Base-by-base conservation (phyloP, 805 yeast genomes). In the Metschnikowia kofuensis region DNA sequence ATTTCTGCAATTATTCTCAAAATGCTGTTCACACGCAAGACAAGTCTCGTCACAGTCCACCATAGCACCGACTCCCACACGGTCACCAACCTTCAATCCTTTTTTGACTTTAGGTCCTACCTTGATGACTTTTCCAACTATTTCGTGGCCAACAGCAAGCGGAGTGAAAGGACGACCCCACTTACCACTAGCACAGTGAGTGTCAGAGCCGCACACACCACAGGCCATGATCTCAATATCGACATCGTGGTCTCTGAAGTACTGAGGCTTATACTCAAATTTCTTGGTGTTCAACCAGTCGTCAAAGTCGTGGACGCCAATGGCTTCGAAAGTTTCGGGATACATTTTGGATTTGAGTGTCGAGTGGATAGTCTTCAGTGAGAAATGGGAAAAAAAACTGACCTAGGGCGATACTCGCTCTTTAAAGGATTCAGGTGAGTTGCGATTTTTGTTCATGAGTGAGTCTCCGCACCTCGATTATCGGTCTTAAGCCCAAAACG, bases 41-140 rank as follows among this genome's bases (percentile, higher is more conserved):
- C 57, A 55, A 5, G 46, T 37, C 27, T 42, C 49, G 38, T 54
- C 57, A 21, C 54, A 47, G 44, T 55, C 59, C n/a, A 43, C 45
- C 60, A 80, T 83, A 27, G 94, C 92, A 57, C 96, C 96, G 43
- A 86, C 77, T 47, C 92, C 96, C 28, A 86, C 94, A 55, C 89
- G 74, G 55, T 88, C 84, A 47, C 95, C 96, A 15, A 84, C 63
- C 62, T 74, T 79, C 69, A 67, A 75, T 45, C 57, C 57, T 26
- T 48, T 26, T 34, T 50, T 56, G 37, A 56, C 59, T 14, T 56
- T 54, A 7, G 56, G 53, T 35, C 58, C 59, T 35, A 54, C 47
- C 37, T 48, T 56, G 31, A 56, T 56, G 14, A 56, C 49, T 35
- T 48, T 53, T 41, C 61, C 61, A 4, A 58, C 51, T 35, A 64